These are phyloP conservation scores for Sordariomycetes sp. DNA, from an alignment of 2,329 filamentous ascomycete species.

Conservation along the genomic window DNA sequence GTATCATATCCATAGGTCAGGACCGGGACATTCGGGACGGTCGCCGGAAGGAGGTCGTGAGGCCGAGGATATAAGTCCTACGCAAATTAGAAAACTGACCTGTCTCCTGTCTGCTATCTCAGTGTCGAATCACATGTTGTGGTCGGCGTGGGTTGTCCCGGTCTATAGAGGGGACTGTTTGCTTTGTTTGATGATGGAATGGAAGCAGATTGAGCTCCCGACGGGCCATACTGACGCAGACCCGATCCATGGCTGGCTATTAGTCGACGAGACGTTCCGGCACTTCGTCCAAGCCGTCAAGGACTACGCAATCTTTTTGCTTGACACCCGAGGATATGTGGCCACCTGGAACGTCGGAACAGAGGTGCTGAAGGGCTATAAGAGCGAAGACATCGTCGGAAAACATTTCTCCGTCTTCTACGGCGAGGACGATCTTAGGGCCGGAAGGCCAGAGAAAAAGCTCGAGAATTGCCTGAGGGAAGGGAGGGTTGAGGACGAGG, in stretches of 20 bases:
- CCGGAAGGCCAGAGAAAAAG: slow-evolving; percentile 38
- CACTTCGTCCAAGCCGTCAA: slow-evolving; percentile 50
- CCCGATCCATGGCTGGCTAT: slow-evolving; percentile 16
- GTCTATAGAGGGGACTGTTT: slow-evolving; percentile 17
- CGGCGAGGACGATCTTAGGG: slow-evolving; percentile 33
- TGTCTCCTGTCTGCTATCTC: too few species aligned
- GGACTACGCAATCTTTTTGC: slow-evolving; percentile 53
- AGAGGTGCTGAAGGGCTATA: slow-evolving; percentile 44
- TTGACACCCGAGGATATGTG: slow-evolving; percentile 43
- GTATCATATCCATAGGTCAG: background rate
- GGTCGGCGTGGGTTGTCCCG: slow-evolving; percentile 20
- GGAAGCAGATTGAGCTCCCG: slow-evolving; percentile 13
- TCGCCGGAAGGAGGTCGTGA: background rate
- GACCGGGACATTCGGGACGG: background rate
- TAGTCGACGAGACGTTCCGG: slow-evolving; percentile 44
- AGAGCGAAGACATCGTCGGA: slow-evolving; percentile 40
- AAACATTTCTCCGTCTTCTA: slow-evolving; percentile 50
- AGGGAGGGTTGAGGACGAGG: slow-evolving; percentile 46
- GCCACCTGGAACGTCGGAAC: slow-evolving; percentile 49
- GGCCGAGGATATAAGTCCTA: too few species aligned
- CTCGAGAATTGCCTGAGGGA: slow-evolving; percentile 41
- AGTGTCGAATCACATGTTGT: slow-evolving; percentile 12
- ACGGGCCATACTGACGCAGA: slow-evolving; percentile 9
- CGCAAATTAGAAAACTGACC: too few species aligned
- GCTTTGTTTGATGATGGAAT: slow-evolving; percentile 18